Evolutionary conservation across 768 basidiomycete species (phyloP).

Genomic region (Amanita inopinata): DNA sequence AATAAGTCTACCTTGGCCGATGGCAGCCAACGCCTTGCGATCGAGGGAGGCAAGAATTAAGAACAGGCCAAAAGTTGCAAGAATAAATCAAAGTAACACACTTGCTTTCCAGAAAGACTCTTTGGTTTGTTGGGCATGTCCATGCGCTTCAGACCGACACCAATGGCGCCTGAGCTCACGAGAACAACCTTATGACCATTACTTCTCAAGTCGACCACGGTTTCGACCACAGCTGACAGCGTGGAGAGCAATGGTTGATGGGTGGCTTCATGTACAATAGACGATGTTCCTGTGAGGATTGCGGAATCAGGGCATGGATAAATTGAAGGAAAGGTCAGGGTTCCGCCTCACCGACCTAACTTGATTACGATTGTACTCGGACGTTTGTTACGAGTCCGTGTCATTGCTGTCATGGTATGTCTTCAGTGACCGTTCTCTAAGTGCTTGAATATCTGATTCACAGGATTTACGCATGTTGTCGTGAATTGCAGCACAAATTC

Average conservation of each 20-base stretch:
- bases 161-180: slow-evolving; percentile 96
- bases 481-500: not conserved
- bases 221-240: slow-evolving; percentile 87
- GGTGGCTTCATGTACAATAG: slow-evolving; percentile 91
- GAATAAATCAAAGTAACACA: slow-evolving; percentile 23
- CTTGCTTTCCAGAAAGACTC: slow-evolving; percentile 85
- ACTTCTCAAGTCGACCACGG: slow-evolving; percentile 64
- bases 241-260: slow-evolving; percentile 88
- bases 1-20: slow-evolving; percentile 93
- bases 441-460: not conserved
- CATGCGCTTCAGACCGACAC: slow-evolving; percentile 91
- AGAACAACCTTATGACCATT: slow-evolving; percentile 92
- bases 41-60: slow-evolving; percentile 1
- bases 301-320: slow-evolving; percentile 7
- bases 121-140: slow-evolving; percentile 71
- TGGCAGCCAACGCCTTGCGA: slow-evolving; percentile 82
- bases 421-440: too few relatives aligned
- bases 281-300: slow-evolving; percentile 83
- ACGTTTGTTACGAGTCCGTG: slow-evolving; percentile 18
- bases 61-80: not conserved
- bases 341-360: slow-evolving; percentile 46
- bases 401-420: slow-evolving; percentile 4
- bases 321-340: not conserved
- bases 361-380: slow-evolving; percentile 79
- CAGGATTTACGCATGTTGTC: not conserved